phyloP scores from a whole-genome alignment of 495 filamentous ascomycete genomes.

The Aspergillus haitiensis region DNA sequence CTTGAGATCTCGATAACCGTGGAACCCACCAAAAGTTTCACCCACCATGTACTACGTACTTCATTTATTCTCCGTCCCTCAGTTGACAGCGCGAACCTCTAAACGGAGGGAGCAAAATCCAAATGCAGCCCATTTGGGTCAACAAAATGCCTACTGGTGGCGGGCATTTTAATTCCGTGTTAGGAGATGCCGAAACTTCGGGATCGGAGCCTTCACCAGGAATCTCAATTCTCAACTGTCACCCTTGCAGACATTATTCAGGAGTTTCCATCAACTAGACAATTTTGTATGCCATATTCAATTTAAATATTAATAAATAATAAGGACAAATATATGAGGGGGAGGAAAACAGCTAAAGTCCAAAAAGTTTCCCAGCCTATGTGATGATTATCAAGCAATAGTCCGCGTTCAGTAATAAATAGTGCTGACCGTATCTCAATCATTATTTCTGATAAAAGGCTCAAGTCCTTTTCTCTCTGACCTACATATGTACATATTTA shows the following conservation, averaged over 20 bases:
- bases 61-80: not conserved
- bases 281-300: not conserved
- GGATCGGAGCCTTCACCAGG: not conserved
- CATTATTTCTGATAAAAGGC: no score
- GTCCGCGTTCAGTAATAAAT: no score
- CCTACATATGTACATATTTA: no score
- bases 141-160: not conserved
- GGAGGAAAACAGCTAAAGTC: no score
- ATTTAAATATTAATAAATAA: no score
- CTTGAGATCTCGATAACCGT: not conserved
- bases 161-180: not conserved
- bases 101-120: no score
- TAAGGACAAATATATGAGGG: no score
- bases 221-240: not conserved
- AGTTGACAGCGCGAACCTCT: not conserved
- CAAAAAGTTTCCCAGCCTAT: no score
- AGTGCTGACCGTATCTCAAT: no score
- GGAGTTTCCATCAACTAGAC: no score
- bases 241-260: not conserved
- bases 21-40: not conserved
- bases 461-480: no score
- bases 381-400: no score
- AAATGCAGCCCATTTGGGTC: not conserved
- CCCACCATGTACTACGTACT: not conserved
- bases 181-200: conserved; percentile 3